phyloP scores from a whole-genome alignment of 192 early-diverging fungal species.

The Tieghemiomyces parasiticus region DNA sequence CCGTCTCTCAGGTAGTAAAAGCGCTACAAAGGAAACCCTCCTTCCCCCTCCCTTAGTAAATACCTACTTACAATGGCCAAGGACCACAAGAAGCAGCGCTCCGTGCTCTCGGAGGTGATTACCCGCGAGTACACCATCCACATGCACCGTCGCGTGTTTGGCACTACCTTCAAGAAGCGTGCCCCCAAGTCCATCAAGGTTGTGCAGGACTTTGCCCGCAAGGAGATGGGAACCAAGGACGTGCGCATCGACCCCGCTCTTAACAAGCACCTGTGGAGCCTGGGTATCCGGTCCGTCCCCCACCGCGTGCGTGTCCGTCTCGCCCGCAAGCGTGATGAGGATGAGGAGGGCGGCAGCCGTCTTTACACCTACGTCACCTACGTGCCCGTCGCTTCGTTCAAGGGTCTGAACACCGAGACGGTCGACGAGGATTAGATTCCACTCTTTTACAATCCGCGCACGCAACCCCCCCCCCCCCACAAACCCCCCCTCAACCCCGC shows the following conservation, averaged over 20 bases:
- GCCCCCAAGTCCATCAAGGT: slow-evolving; percentile 90
- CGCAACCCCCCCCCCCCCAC: background rate
- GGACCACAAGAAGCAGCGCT: slow-evolving; percentile 71
- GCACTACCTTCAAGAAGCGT: slow-evolving; percentile 90
- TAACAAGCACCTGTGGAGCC: slow-evolving; percentile 91
- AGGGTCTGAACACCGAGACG: slow-evolving; percentile 65
- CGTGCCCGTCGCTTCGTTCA: slow-evolving; percentile 78
- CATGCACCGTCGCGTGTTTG: slow-evolving; percentile 83
- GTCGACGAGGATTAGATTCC: slow-evolving; percentile 31
- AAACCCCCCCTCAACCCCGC: no score
- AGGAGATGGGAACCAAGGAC: slow-evolving; percentile 91
- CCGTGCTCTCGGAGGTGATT: slow-evolving; percentile 75
- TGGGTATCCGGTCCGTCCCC: slow-evolving; percentile 85
- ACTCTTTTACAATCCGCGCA: background rate
- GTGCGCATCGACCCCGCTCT: slow-evolving; percentile 91
- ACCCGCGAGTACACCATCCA: slow-evolving; percentile 99
- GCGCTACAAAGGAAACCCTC: no score
- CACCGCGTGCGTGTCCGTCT: slow-evolving; percentile 93
- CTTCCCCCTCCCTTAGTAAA: no score
- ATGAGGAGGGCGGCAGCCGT: slow-evolving; percentile 92
- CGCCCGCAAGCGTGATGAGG: slow-evolving; percentile 93
- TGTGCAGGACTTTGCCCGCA: slow-evolving; percentile 79
- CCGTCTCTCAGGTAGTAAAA: no score
- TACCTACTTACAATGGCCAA: background rate
- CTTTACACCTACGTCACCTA: slow-evolving; percentile 88